Conservation (phyloP, 148 eudicot species). For the Cornus controversa region DNA sequence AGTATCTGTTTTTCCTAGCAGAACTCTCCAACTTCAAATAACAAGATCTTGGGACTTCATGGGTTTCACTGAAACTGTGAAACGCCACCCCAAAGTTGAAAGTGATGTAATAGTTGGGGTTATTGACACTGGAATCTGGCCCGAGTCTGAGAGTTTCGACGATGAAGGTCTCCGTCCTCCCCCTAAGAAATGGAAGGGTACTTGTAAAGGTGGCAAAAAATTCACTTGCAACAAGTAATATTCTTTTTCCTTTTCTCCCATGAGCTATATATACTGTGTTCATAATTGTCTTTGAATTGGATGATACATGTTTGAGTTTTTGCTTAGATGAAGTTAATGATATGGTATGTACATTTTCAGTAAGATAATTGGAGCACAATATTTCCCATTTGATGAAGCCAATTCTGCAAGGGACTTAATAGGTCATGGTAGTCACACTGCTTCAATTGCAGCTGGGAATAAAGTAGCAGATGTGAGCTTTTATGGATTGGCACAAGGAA, state of each 20-base stretch:
- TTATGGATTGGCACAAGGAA: neutral
- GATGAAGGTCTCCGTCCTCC: neutral
- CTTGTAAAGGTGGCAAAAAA: neutral
- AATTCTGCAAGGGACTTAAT: neutral
- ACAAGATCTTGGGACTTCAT: neutral
- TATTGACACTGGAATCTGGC: neutral
- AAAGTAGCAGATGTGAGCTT: neutral
- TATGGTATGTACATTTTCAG: neutral
- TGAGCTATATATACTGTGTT: too few species aligned
- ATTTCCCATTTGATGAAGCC: neutral
- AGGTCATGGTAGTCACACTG: neutral
- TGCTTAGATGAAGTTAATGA: too few species aligned
- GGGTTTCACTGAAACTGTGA: neutral
- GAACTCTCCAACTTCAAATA: neutral
- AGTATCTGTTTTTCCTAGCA: neutral
- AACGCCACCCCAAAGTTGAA: neutral
- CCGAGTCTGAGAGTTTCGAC: neutral
- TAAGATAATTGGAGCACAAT: neutral
- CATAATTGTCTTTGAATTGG: too few species aligned
- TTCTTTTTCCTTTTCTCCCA: neutral
- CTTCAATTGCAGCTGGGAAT: neutral
- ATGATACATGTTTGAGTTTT: too few species aligned
- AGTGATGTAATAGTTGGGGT: neutral
- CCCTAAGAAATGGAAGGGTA: neutral
- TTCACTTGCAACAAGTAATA: neutral